Base-by-base conservation (phyloP, 805 yeast species). In the Yarrowia deformans region DNA sequence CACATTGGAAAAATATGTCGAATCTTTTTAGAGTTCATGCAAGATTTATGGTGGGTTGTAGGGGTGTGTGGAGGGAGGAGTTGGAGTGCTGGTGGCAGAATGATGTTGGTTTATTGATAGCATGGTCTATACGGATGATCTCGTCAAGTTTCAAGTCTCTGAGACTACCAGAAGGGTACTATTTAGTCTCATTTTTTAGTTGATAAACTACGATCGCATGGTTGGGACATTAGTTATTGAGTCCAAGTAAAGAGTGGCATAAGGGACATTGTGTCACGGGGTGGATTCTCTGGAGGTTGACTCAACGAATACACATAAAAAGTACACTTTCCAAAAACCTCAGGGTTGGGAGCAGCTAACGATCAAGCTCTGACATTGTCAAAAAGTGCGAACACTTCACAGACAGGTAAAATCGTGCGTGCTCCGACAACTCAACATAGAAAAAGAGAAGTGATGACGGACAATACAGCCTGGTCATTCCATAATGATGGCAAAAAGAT, bases 11-110 rank as follows among this genome's bases (percentile, higher is more conserved):
- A 54, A 54, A 54, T 19, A 54, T 54, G 39, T 34, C n/a, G 42
- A 14, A 37, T 54, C 45, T 54, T 54, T 39, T 54, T 54, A 37
- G 35, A 19, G 60, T 54, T 54, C 39, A 54, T 54, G 60, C 60
- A 54, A 10, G 45, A 39, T 39, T 37, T 39, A 54, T 54, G 60
- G 45, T 3, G 45, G 18, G 60, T 54, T 14, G 34, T 2, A 10
- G 34, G 13, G 45, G 34, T 8, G 13, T 16, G 49, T 45, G 49
- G 32, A 9, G 23, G 46, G 10, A 12, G 13, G 23, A 43, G 8
- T 3, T n/a, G 12, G 18, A 6, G 9, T 23, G 29, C 29, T 23
- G 29, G 29, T 4, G 29, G 4, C 29, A 23, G 29, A 23, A 23
- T 23, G 29, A 23, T 2, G 29, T 4, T 4, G 29, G 29, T 2